phyloP scores from a whole-genome alignment of 768 basidiomycete species.

The Rhizopogon vinicolor region DNA sequence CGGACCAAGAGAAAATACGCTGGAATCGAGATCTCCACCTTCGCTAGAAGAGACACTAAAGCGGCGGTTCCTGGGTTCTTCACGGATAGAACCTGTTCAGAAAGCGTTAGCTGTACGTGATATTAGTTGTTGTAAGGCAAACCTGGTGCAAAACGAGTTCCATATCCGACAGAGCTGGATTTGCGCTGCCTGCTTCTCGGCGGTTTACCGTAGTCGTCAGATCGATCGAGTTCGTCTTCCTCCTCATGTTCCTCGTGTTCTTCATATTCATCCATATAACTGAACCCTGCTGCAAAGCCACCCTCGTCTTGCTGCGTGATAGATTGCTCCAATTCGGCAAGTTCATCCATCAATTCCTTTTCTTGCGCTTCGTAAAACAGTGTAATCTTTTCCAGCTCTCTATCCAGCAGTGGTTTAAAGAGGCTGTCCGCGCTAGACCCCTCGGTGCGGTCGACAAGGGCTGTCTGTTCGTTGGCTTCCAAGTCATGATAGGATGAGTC shows the following conservation, averaged over 20 bases:
- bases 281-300: slow-evolving; percentile 44
- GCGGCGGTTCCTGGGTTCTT: slow-evolving; percentile 8
- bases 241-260: slow-evolving; percentile 59
- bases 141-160: slow-evolving; percentile 21
- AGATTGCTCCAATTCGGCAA: slow-evolving; percentile 52
- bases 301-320: slow-evolving; percentile 56
- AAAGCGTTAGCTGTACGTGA: not conserved
- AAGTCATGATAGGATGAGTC: slow-evolving; percentile 43
- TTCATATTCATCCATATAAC: slow-evolving; percentile 43
- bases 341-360: slow-evolving; percentile 60
- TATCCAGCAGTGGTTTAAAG: slow-evolving; percentile 75
- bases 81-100: slow-evolving; percentile 8
- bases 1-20: slow-evolving; percentile 22
- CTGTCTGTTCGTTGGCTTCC: slow-evolving; percentile 58
- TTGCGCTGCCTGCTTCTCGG: slow-evolving; percentile 33
- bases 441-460: slow-evolving; percentile 43
- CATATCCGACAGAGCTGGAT: slow-evolving; percentile 22
- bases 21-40: slow-evolving; percentile 37
- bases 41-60: slow-evolving; percentile 51
- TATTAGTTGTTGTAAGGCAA: not conserved
- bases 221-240: slow-evolving; percentile 41
- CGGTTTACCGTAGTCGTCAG: slow-evolving; percentile 17
- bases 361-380: slow-evolving; percentile 78
- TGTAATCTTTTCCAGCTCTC: slow-evolving; percentile 77
- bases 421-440: slow-evolving; percentile 42